These are phyloP conservation scores for Rosellinia necatrix DNA, from an alignment of 2,329 filamentous ascomycete species.

Conservation along the genomic window DNA sequence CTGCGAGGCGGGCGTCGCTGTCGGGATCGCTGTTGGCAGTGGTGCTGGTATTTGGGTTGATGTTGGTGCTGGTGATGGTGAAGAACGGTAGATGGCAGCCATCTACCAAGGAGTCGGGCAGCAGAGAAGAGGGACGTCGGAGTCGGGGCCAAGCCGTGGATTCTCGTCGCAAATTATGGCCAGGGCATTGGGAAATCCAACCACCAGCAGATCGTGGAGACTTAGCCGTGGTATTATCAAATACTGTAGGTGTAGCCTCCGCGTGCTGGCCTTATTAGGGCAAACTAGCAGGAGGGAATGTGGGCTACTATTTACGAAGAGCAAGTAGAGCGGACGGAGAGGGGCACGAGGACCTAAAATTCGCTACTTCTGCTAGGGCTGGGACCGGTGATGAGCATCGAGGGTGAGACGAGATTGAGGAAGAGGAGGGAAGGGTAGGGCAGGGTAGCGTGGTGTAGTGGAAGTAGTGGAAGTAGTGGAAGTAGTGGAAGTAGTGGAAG, in stretches of 20 bases:
- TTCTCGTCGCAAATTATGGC: slow-evolving; percentile 17
- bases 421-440: background rate
- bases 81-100: slow-evolving; percentile 27
- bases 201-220: slow-evolving; percentile 21
- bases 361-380: slow-evolving; percentile 22
- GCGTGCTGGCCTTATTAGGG: slow-evolving; percentile 15
- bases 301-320: slow-evolving; percentile 17
- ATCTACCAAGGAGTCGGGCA: slow-evolving; percentile 27
- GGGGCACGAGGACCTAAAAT: slow-evolving; percentile 14
- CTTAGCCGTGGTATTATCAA: slow-evolving; percentile 18
- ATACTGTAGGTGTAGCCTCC: slow-evolving; percentile 11
- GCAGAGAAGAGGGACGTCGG: slow-evolving; percentile 16
- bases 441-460: background rate
- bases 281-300: slow-evolving; percentile 20
- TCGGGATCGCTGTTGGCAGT: slow-evolving; percentile 1
- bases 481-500: too few relatives aligned
- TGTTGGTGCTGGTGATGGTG: slow-evolving; percentile 15
- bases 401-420: slow-evolving; percentile 10
- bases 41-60: slow-evolving; percentile 10
- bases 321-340: slow-evolving; percentile 16
- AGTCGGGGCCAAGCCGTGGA: slow-evolving; percentile 17
- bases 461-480: too few relatives aligned
- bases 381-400: slow-evolving; percentile 13
- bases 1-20: slow-evolving; percentile 17
- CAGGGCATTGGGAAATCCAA: slow-evolving; percentile 16